Percentiles rank a stretch among this genome's conserved stretches.
These are phyloP conservation scores for Wickerhamomyces bisporus DNA, from an alignment of 805 yeast genomes.

Conservation along the genomic window DNA sequence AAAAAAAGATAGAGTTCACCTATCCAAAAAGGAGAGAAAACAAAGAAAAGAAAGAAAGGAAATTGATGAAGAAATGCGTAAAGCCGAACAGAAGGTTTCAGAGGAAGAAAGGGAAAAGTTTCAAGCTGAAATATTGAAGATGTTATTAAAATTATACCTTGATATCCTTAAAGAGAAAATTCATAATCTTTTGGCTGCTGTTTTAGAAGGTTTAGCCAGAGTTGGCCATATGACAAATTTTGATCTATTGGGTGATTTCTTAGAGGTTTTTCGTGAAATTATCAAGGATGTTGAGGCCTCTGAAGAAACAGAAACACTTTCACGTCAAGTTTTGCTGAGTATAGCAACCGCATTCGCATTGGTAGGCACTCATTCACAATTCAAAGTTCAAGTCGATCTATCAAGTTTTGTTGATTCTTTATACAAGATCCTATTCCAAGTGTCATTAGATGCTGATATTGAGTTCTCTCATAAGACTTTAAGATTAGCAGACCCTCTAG, in stretches of 20 bases:
- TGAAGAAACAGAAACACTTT: slow-evolving; percentile 39
- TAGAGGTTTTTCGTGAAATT: slow-evolving; percentile 83
- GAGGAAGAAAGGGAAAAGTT: slow-evolving; percentile 79
- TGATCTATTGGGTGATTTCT: slow-evolving; percentile 87
- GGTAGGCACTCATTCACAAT: slow-evolving; percentile 66
- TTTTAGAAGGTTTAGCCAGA: slow-evolving; percentile 84
- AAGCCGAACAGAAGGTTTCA: slow-evolving; percentile 83
- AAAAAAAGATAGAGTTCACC: slow-evolving; percentile 86
- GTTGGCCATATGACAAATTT: slow-evolving; percentile 91
- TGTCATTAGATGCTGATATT: slow-evolving; percentile 75
- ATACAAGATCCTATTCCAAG: slow-evolving; percentile 60
- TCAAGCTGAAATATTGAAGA: slow-evolving; percentile 79
- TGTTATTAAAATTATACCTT: slow-evolving; percentile 66
- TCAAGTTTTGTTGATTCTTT: slow-evolving; percentile 74
- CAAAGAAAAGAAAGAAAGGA: slow-evolving; percentile 78
- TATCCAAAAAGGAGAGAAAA: slow-evolving; percentile 87
- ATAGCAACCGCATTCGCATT: slow-evolving; percentile 88
- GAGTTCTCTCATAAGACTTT: slow-evolving; percentile 81
- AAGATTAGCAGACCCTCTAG: slow-evolving; percentile 74
- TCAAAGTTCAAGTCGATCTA: slow-evolving; percentile 74
- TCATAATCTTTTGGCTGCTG: slow-evolving; percentile 71
- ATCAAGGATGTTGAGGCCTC: slow-evolving; percentile 45
- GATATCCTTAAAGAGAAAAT: slow-evolving; percentile 65
- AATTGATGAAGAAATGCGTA: slow-evolving; percentile 84
- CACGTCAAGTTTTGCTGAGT: slow-evolving; percentile 74